Evolutionary conservation across 768 basidiomycete genomes (phyloP), one percentile per base, ranked within the genome.

Genomic region (Kwoniella shandongensis): DNA sequence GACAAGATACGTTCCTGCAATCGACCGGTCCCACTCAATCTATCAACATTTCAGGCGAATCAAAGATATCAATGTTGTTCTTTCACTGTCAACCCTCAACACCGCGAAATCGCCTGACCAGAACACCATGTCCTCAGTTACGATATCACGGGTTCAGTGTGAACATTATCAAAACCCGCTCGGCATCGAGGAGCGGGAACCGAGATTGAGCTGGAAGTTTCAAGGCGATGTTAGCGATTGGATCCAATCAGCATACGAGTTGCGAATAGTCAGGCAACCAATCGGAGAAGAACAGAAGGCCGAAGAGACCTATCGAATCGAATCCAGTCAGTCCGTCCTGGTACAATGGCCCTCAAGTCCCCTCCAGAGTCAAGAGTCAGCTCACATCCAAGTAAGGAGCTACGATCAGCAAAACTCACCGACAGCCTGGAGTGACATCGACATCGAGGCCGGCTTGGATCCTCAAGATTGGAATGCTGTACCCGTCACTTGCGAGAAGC

Each of bases 241-340:
- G 68, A 36, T 4, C 11, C 68, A 70, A 46, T 27, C 41, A n/a
- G 54, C 57, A 11, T 70, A 70, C 50, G 62, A 57, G n/a, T 20
- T 70, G 23, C 44, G 54, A 3, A 23, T 67, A n/a, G 23, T 22
- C 25, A 18, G 30, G 7, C n/a, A n/a, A n/a, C n/a, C n/a, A n/a
- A n/a, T n/a, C n/a, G n/a, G n/a, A n/a, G n/a, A n/a, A n/a, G n/a
- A n/a, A n/a, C n/a, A n/a, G n/a, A n/a, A n/a, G n/a, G n/a, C n/a
- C n/a, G n/a, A n/a, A n/a, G n/a, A 22, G n/a, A 11, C 8, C 4
- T 39, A 44, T 44, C 18, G 13, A 13, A 44, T 46, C 17, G 42
- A 53, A 23, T 61, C 55, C 17, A 23, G 29, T 13, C 27, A 61
- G 11, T 58, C 44, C 15, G 46, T 61, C 13, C 53, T 67, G 4